Base-by-base conservation (phyloP, 129 eudicot species). In the Tanacetum coccineum region DNA sequence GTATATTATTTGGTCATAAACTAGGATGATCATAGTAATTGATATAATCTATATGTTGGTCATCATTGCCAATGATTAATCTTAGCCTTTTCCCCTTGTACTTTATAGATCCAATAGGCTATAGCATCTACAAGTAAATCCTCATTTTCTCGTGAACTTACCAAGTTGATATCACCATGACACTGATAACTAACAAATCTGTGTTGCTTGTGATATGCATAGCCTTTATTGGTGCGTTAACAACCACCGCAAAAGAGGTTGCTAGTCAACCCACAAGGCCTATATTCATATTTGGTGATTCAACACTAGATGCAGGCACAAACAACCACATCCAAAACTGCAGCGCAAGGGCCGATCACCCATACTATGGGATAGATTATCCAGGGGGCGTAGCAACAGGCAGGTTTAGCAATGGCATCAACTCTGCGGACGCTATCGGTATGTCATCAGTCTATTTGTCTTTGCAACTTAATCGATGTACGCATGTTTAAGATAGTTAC, bases 401-500 rank as follows among this genome's bases (percentile, higher is more conserved):
- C 39, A 82, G 87, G 75, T 82, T 82, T 2, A 78, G 76, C 87
- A 82, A 82, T 51, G 87, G 87, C 10, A 28, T 48, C 18, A 82
- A 75, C 62, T 13, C 64, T 7, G 83, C 79, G 12, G 87, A 82
- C 60, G 57, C 65, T 3, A 66, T 79, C 5, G 83, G 87, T 79
- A 36, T 36, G 42, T 36, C 6, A 36, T 9, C 42, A 36, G 42
- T 36, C 42, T 32, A 1, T 32, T 48, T 9, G 5, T 49, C 18
- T 9, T 0, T 11, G 6, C 0, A 68, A 45, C 28, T 58, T 20
- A 36, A 13, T 67, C 25, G 4, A 67, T 51, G 32, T 22, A 49
- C 5, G 71, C 15, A 40, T 40, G 13, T 21, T 69, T 13, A 21
- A 40, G 6, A 69, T 17, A 40, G 19, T 36, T 36, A 36, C 1